Conservation (phyloP, 2,329 filamentous ascomycete genomes). For the Cladorrhinum sp. region DNA sequence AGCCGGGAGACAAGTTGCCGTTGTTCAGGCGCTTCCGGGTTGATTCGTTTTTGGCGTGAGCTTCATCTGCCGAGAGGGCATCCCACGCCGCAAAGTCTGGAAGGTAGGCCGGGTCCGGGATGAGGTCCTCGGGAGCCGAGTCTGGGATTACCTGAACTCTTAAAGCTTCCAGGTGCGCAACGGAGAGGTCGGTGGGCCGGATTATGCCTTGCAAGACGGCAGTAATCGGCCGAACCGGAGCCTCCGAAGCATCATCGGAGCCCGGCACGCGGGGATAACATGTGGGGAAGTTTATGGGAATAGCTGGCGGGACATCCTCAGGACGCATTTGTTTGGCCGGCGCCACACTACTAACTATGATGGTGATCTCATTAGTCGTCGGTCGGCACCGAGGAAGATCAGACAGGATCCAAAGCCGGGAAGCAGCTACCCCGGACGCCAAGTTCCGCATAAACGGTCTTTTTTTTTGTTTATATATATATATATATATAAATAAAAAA, state of each 20-base stretch:
- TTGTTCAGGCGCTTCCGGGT: slow-evolving; percentile 51
- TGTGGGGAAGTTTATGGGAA: slow-evolving; percentile 51
- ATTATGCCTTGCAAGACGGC: slow-evolving; percentile 52
- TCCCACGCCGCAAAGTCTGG: slow-evolving; percentile 55
- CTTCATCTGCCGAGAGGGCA: slow-evolving; percentile 46
- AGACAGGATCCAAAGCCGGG: slow-evolving; percentile 15
- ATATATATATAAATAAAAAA: too few species aligned
- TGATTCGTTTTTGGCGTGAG: slow-evolving; percentile 45
- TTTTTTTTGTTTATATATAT: too few species aligned
- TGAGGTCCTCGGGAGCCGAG: slow-evolving; percentile 45
- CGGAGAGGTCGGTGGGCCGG: slow-evolving; percentile 47
- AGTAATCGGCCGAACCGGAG: slow-evolving; percentile 40
- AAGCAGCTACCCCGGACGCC: slow-evolving; percentile 8
- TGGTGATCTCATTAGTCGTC: slow-evolving; percentile 13
- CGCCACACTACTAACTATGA: slow-evolving; percentile 20
- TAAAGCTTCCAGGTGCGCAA: slow-evolving; percentile 54
- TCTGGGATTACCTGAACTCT: slow-evolving; percentile 55
- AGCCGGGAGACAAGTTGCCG: slow-evolving; percentile 54
- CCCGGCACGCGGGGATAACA: slow-evolving; percentile 35
- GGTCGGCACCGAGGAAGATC: slow-evolving; percentile 21
- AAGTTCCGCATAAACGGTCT: slow-evolving; percentile 12
- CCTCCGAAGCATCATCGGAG: slow-evolving; percentile 14
- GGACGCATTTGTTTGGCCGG: slow-evolving; percentile 33
- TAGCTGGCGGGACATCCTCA: slow-evolving; percentile 55
- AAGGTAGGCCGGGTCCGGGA: slow-evolving; percentile 52